Evolutionary conservation across 352 stramenopile genomes (phyloP), one percentile per base, ranked within the genome.

Genomic region (Phytopythium litorale): DNA sequence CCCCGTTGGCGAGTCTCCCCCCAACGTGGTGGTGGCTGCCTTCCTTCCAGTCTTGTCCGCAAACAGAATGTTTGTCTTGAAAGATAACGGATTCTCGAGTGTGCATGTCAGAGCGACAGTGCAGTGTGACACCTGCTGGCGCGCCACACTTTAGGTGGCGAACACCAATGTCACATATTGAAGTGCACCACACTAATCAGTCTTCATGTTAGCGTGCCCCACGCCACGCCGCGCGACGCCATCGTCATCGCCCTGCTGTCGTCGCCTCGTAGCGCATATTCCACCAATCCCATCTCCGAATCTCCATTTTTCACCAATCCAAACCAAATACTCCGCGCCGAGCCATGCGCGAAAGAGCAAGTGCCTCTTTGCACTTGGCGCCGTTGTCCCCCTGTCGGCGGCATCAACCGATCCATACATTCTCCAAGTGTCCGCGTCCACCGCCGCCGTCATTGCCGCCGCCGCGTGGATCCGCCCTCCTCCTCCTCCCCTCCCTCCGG

Each of bases 231-330:
- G 7, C 28, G 28, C 28, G 28, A 32, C 28, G 42, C 40, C 21
- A 18, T 49, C 9, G 42, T 49, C 42, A 25, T 25, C 21, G 42
- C n/a, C 42, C 18, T 7, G 40, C 40, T 18, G 48, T 54, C 48
- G 49, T 55, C 49, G 7, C 3, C 2, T 51, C 21, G 45, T 51
- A 0, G 21, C 8, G 3, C 9, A 28, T 40, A 40, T 40, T 55
- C 3, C 25, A 16, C 49, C 25, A 55, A 55, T 55, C 49, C 11
- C 28, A 25, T 16, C 15, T 35, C 4, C 4, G 6, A 6, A 40
- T 6, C 23, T 13, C 23, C 11, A 49, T 55, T 55, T 55, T 40
- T 28, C 49, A 23, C 49, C 49, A 55, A 55, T 55, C 23, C 23
- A 35, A 7, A 21, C 7, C 7, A 5, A 21, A 33, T 21, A 45